Evolutionary conservation across 1,139 yeast species (phyloP), one percentile per base, ranked within the genome.

Genomic region (Yamadazyma trypodendri): DNA sequence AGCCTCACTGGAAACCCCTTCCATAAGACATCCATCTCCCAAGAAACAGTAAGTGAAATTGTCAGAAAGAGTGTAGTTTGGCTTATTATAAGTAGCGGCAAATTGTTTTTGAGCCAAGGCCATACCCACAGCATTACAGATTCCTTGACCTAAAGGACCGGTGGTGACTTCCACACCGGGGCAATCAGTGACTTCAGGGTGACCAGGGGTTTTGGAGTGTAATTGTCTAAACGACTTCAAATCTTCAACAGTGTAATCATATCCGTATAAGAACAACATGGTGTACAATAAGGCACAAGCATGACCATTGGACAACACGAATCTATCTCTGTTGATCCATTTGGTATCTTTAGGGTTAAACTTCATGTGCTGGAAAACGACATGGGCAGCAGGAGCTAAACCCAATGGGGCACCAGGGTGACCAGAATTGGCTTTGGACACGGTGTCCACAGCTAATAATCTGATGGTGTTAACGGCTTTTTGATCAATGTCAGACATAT

Each of bases 391-490:
- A 27, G 77, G 96, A 21, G 99, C 97, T 65, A 92, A 73, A 49
- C 97, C 98, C 79, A 92, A 81, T 56, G 98, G 98, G 40, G 99
- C 97, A 77, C 98, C 98, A 40, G 99, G 99, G 73, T 92, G 99
- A 54, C 99, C 99, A 45, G 96, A 84, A 70, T 92, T 86, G 56
- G 97, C 95, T 63, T 81, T 79, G 44, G 83, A 76, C 46, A 87
- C 95, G 50, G 86, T 83, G 66, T 92, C 99, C 43, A 85, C 90
- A 32, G 97, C 81, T 57, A 94, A 76, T 50, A 84, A 72, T 74
- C 97, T 89, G 71, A 92, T 87, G 52, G 98, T 88, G 73, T 79
- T 76, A 67, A 94, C 74, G 42, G 96, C 85, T 63, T 75, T 74
- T 53, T 72, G 74, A 64, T 90, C 96, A 58, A 87, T 71, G 41